Percentiles rank a stretch among this genome's conserved stretches.
phyloP scores from a whole-genome alignment of 805 yeast species.

The Myxozyma mucilagina region DNA sequence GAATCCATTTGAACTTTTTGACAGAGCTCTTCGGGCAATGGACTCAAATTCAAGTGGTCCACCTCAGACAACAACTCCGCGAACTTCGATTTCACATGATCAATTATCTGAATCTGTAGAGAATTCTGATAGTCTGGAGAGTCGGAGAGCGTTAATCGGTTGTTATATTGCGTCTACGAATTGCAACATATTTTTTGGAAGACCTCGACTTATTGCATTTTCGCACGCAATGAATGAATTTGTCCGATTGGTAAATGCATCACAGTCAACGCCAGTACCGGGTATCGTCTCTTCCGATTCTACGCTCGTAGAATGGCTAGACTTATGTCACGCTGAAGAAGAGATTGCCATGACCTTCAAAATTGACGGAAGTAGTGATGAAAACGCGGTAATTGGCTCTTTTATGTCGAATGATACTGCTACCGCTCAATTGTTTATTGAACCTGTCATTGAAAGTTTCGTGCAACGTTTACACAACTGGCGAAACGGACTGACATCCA shows the following conservation, averaged over 20 bases:
- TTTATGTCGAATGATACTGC: neutral
- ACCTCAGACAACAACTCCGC: neutral
- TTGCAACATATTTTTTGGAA: neutral
- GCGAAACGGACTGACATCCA: neutral
- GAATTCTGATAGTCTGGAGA: neutral
- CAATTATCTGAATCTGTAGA: neutral
- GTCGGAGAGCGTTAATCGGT: slow-evolving; percentile 3
- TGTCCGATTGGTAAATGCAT: neutral
- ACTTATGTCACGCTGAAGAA: slow-evolving; percentile 3
- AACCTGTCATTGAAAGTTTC: slow-evolving; percentile 10
- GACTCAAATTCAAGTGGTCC: neutral
- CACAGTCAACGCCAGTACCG: neutral
- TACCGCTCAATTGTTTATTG: slow-evolving; percentile 2
- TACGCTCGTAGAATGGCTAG: slow-evolving; percentile 1
- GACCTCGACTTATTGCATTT: slow-evolving; percentile 4
- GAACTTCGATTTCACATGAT: neutral
- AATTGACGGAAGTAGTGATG: slow-evolving; percentile 5
- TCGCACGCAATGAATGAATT: neutral
- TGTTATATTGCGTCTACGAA: slow-evolving; percentile 8
- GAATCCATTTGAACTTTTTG: neutral
- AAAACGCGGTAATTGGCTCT: neutral
- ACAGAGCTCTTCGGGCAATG: neutral
- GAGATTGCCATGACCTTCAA: slow-evolving; percentile 1
- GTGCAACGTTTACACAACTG: neutral
- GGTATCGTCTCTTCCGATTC: slow-evolving; percentile 2